Percentiles rank a stretch among this genome's conserved stretches.
phyloP scores from a whole-genome alignment of 768 basidiomycete species.

The Tricholoma bakamatsutake region DNA sequence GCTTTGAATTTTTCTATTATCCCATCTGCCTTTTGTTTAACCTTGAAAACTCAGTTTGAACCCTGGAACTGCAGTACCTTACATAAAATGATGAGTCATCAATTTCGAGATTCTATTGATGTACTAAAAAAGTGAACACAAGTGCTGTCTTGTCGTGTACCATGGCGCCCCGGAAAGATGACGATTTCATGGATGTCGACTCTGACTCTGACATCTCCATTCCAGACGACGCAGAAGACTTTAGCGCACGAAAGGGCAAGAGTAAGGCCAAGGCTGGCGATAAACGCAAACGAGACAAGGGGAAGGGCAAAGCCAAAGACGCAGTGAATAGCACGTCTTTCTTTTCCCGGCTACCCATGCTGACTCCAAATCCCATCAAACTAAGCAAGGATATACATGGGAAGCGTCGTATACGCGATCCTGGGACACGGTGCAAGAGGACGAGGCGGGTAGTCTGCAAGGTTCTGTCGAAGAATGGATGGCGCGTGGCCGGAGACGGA shows the following conservation, averaged over 20 bases:
- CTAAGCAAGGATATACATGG: conserved; percentile 87
- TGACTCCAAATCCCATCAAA: conserved; percentile 1
- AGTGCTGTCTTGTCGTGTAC: neutral
- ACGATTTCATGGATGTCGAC: conserved; percentile 49
- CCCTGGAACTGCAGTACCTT: too few species aligned
- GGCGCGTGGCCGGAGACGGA: conserved; percentile 76
- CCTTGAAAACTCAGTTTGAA: too few species aligned
- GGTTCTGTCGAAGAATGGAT: conserved; percentile 86
- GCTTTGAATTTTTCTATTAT: too few species aligned
- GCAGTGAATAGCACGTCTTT: conserved; percentile 20
- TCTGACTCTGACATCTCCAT: conserved; percentile 72
- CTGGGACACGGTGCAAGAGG: conserved; percentile 97
- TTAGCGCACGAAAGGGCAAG: conserved; percentile 26
- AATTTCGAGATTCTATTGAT: neutral
- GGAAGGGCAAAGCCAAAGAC: conserved; percentile 54
- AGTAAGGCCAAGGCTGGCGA: conserved; percentile 40
- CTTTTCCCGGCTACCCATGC: conserved; percentile 1
- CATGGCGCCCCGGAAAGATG: conserved; percentile 31
- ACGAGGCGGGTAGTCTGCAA: conserved; percentile 87
- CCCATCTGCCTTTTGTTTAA: too few species aligned
- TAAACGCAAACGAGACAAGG: conserved; percentile 20
- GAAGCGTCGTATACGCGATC: conserved; percentile 91
- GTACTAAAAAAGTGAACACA: neutral
- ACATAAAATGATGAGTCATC: too few species aligned
- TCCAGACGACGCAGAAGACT: conserved; percentile 40